Conservation (phyloP, 2,329 filamentous ascomycete species). For the Escovopsis weberi region DNA sequence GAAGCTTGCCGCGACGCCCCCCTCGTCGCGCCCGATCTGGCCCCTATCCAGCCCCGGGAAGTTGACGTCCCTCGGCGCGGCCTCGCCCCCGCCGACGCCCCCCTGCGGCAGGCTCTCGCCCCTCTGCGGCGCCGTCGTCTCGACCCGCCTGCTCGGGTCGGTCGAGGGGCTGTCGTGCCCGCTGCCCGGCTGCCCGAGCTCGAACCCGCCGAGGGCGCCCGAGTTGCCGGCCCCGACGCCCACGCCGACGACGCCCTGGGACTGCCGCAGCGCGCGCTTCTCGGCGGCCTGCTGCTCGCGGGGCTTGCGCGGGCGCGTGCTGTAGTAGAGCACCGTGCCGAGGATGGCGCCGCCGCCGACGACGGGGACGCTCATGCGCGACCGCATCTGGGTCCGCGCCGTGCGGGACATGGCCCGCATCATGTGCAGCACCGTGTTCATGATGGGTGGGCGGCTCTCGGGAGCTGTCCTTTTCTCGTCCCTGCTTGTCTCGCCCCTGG, state of each 20-base stretch:
- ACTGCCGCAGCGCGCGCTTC: neutral
- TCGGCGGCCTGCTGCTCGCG: neutral
- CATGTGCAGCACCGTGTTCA: too few species aligned
- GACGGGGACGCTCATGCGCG: neutral
- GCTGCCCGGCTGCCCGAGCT: neutral
- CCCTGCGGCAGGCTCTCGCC: conserved; percentile 21
- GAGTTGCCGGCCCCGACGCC: neutral
- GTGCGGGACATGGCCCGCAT: too few species aligned
- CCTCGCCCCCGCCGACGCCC: conserved; percentile 18
- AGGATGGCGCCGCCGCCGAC: neutral
- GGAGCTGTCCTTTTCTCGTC: too few species aligned
- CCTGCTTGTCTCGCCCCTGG: too few species aligned
- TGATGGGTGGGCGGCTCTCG: too few species aligned
- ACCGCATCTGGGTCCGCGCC: too few species aligned
- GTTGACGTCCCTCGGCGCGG: conserved; percentile 16
- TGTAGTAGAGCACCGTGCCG: neutral
- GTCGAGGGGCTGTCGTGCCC: neutral
- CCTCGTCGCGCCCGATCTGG: conserved; percentile 1
- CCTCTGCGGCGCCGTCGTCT: conserved; percentile 14
- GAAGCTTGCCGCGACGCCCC: neutral
- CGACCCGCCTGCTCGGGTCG: conserved; percentile 9
- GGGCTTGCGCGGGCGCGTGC: neutral
- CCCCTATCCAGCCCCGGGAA: conserved; percentile 8
- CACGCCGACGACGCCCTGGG: neutral
- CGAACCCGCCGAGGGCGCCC: neutral